Evolutionary conservation across 2,329 filamentous ascomycete genomes (phyloP).

Genomic region (Blastomyces gilchristii): DNA sequence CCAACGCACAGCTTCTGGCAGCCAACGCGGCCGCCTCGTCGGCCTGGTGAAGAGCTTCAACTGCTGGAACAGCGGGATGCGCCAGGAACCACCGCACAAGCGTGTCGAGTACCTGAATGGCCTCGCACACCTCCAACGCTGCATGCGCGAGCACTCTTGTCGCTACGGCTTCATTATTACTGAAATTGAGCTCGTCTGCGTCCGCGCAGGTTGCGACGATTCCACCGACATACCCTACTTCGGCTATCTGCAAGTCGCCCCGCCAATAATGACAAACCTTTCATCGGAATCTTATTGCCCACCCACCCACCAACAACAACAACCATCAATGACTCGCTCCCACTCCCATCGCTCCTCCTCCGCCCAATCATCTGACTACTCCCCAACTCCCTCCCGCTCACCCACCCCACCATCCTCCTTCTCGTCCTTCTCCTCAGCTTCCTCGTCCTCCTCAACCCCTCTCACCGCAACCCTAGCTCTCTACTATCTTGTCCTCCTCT

Average conservation of each 20-base stretch:
- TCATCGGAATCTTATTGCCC: slow-evolving; percentile 20
- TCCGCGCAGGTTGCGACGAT: slow-evolving; percentile 63
- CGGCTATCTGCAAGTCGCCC: slow-evolving; percentile 69
- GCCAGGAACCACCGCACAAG: slow-evolving; percentile 70
- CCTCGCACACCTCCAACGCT: slow-evolving; percentile 73
- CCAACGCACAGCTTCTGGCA: slow-evolving; percentile 39
- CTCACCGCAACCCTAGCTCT: slow-evolving; percentile 51
- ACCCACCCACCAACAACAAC: slow-evolving; percentile 7
- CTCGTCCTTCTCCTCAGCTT: slow-evolving; percentile 11
- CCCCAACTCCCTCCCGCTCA: slow-evolving; percentile 22
- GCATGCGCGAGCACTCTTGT: slow-evolving; percentile 87
- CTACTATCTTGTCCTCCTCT: slow-evolving; percentile 57
- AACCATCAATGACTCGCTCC: slow-evolving; percentile 8
- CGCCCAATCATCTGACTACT: slow-evolving; percentile 25
- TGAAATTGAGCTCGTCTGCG: slow-evolving; percentile 86
- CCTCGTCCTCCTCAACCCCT: slow-evolving; percentile 17
- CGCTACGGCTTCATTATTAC: slow-evolving; percentile 95
- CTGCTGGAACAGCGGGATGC: slow-evolving; percentile 92
- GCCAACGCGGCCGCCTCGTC: slow-evolving; percentile 54
- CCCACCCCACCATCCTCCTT: slow-evolving; percentile 13
- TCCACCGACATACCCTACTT: slow-evolving; percentile 60
- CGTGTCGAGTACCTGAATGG: slow-evolving; percentile 82
- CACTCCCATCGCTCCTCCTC: slow-evolving; percentile 19
- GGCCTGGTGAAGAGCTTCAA: slow-evolving; percentile 87
- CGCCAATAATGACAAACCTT: slow-evolving; percentile 46